phyloP scores from a whole-genome alignment of 768 basidiomycete genomes.

The Lactarius hengduanensis region DNA sequence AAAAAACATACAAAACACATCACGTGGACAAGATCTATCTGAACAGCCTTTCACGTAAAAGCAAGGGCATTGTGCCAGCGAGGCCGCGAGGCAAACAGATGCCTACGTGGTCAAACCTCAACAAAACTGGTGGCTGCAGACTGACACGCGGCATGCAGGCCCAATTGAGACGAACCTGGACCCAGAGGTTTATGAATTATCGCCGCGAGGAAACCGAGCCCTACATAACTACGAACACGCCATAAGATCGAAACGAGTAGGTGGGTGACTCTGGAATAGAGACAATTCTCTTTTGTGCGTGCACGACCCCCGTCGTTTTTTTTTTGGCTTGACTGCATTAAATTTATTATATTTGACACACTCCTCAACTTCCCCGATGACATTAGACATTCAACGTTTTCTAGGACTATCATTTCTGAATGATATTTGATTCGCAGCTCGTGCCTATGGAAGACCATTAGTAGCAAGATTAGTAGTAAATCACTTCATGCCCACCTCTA shows the following conservation, averaged over 20 bases:
- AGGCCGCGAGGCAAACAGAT: too few species aligned
- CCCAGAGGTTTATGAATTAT: too few species aligned
- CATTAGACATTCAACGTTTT: background rate
- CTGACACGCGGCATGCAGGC: too few species aligned
- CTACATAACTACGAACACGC: background rate
- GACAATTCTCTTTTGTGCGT: background rate
- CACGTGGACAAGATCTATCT: conserved; percentile 14
- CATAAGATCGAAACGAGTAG: background rate
- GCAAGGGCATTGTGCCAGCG: too few species aligned
- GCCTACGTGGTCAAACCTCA: too few species aligned
- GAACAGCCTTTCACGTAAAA: too few species aligned
- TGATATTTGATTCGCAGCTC: background rate
- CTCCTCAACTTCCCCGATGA: background rate
- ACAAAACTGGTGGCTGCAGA: too few species aligned
- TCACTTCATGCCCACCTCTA: background rate
- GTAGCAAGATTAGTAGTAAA: background rate
- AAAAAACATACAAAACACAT: background rate
- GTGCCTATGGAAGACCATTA: background rate
- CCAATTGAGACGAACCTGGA: too few species aligned
- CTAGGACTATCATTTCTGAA: background rate
- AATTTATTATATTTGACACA: background rate
- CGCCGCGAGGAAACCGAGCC: too few species aligned
- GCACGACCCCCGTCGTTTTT: too few species aligned
- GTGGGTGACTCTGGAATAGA: background rate
- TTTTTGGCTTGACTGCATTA: background rate